Evolutionary conservation across 805 yeast species (phyloP).

Genomic region (Yarrowia osloensis): DNA sequence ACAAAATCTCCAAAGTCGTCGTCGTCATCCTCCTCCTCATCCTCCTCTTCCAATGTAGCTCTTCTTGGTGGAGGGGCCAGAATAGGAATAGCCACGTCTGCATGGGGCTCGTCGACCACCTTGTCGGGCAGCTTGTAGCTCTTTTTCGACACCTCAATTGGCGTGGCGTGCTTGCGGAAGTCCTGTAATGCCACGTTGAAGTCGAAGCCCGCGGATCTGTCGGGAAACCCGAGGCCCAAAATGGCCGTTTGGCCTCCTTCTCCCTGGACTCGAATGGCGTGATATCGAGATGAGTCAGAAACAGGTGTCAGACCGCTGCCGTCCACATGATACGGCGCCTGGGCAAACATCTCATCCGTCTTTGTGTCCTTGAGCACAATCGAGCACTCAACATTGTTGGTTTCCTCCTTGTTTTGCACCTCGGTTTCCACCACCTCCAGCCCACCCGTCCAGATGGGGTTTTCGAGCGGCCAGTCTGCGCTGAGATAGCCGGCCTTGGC

Average conservation of each 20-base stretch:
- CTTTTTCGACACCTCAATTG: slow-evolving; percentile 37
- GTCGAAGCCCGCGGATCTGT: slow-evolving; percentile 43
- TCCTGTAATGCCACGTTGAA: slow-evolving; percentile 46
- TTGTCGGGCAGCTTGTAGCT: slow-evolving; percentile 38
- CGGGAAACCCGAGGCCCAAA: slow-evolving; percentile 48
- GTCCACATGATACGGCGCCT: slow-evolving; percentile 41
- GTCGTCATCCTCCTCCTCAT: slow-evolving; percentile 38
- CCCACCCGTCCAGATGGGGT: slow-evolving; percentile 45
- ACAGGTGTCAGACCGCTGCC: slow-evolving; percentile 43
- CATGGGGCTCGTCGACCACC: slow-evolving; percentile 32
- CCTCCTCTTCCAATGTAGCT: slow-evolving; percentile 32
- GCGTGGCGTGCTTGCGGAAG: slow-evolving; percentile 37
- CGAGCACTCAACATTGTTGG: slow-evolving; percentile 36
- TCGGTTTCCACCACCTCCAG: slow-evolving; percentile 40
- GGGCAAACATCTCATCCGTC: slow-evolving; percentile 44
- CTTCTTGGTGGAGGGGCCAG: slow-evolving; percentile 40
- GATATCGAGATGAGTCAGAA: slow-evolving; percentile 43
- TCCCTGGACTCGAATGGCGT: slow-evolving; percentile 44
- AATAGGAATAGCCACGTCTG: slow-evolving; percentile 33
- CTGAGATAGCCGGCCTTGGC: slow-evolving; percentile 38
- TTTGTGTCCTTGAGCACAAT: slow-evolving; percentile 40
- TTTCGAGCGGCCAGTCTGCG: slow-evolving; percentile 43
- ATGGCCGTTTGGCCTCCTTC: slow-evolving; percentile 43
- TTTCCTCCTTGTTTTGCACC: slow-evolving; percentile 21
- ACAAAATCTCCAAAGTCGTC: slow-evolving; percentile 43